Conservation (phyloP, 164 flowering plant genomes). For the Vitis rupestris region DNA sequence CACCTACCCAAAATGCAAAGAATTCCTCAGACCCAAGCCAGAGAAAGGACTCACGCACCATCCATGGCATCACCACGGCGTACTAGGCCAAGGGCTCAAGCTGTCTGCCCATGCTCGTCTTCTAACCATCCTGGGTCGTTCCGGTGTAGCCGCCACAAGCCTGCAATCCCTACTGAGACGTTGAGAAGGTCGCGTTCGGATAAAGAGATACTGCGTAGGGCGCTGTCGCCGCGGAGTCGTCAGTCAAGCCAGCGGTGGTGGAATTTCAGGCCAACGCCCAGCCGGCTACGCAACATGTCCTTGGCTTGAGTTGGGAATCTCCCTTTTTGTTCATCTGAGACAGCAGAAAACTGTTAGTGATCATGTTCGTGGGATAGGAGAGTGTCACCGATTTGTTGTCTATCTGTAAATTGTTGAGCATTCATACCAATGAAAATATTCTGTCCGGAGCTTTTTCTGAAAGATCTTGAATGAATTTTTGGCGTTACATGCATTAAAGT, state of each 20-base stretch:
- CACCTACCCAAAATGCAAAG: neutral
- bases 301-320: conserved; percentile 18
- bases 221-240: conserved; percentile 46
- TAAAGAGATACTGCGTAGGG: conserved; percentile 54
- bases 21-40: neutral
- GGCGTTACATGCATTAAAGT: no score
- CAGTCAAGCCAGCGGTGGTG: conserved; percentile 36
- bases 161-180: conserved; percentile 16
- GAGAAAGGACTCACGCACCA: conserved; percentile 7
- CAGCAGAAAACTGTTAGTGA: no score
- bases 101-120: conserved; percentile 13
- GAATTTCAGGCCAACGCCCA: conserved; percentile 62
- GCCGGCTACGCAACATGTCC: conserved; percentile 67
- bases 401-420: no score
- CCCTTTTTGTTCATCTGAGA: no score
- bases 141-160: conserved; percentile 15
- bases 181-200: conserved; percentile 25
- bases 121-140: conserved; percentile 14
- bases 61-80: neutral
- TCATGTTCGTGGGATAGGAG: no score
- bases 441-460: no score
- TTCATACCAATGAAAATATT: no score
- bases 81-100: conserved; percentile 2
- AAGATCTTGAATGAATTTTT: no score
- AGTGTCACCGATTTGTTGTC: no score